Evolutionary conservation across 371 early-diverging fungal species (phyloP).

Genomic region (Apophysomyces sp.): DNA sequence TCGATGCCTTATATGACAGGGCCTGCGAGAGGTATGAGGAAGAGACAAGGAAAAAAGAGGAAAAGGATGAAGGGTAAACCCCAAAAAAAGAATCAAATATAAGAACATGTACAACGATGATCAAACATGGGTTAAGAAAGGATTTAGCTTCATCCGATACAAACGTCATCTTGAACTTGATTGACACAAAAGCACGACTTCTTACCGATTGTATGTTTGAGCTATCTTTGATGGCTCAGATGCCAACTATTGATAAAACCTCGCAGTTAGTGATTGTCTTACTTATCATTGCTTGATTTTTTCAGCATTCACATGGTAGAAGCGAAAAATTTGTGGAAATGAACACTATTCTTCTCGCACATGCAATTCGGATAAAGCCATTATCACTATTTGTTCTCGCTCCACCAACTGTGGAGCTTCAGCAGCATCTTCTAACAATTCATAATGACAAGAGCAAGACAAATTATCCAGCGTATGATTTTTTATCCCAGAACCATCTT

Average conservation of each 20-base stretch:
- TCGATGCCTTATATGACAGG: not conserved
- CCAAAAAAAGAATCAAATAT: conserved; percentile 2
- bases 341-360: not conserved
- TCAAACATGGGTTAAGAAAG: not conserved
- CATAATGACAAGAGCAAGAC: not conserved
- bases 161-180: not conserved
- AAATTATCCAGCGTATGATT: not conserved
- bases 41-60: not conserved
- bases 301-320: not conserved
- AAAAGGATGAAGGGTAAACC: not conserved
- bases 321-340: not conserved
- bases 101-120: not conserved
- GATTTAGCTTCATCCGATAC: not conserved
- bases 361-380: not conserved
- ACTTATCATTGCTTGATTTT: not conserved
- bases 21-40: not conserved
- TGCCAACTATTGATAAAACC: not conserved
- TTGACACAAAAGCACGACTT: not conserved
- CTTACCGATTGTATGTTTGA: not conserved
- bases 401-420: not conserved
- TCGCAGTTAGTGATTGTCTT: not conserved
- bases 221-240: not conserved
- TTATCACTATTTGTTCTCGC: not conserved
- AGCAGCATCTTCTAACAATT: not conserved
- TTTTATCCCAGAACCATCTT: not conserved